Conservation (phyloP, 306 rosid genomes). For the Gleditsia sinensis region DNA sequence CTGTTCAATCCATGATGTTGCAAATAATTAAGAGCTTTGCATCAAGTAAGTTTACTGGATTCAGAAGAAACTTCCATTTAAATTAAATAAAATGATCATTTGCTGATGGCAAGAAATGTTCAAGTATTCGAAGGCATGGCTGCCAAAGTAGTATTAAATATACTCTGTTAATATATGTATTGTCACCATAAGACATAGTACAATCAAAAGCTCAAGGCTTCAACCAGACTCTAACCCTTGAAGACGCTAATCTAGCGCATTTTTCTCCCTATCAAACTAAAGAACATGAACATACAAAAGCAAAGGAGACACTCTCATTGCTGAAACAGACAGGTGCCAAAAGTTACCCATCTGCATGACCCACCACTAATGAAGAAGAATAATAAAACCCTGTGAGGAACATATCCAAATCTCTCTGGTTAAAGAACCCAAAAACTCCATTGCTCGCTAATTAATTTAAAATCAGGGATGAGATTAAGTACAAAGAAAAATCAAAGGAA, state of each 20-base stretch:
- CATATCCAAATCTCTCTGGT: slow-evolving; percentile 53
- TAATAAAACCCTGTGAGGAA: slow-evolving; percentile 20
- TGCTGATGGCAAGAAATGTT: background rate
- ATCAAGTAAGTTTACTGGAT: slow-evolving; percentile 11
- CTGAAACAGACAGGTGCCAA: slow-evolving; percentile 46
- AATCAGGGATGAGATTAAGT: slow-evolving; percentile 6
- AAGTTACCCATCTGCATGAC: slow-evolving; percentile 58
- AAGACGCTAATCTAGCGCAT: slow-evolving; percentile 36
- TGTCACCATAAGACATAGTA: slow-evolving; percentile 33
- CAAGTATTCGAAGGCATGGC: slow-evolving; percentile 2
- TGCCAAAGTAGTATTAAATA: slow-evolving; percentile 11
- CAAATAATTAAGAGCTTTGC: background rate
- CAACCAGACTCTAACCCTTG: slow-evolving; percentile 22
- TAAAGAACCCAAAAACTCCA: slow-evolving; percentile 66
- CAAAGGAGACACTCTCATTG: slow-evolving; percentile 51
- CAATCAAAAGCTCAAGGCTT: slow-evolving; percentile 35
- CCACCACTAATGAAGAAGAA: slow-evolving; percentile 41
- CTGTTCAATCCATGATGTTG: slow-evolving; percentile 24
- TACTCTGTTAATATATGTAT: slow-evolving; percentile 29
- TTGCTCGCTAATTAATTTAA: slow-evolving; percentile 67
- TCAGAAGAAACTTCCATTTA: slow-evolving; percentile 11
- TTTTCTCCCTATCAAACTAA: slow-evolving; percentile 32
- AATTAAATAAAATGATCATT: slow-evolving; percentile 6
- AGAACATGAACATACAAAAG: slow-evolving; percentile 34
- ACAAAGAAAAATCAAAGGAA: background rate